These are phyloP conservation scores for Zymoseptoria brevis DNA, from an alignment of 2,329 filamentous ascomycete species.

Conservation along the genomic window DNA sequence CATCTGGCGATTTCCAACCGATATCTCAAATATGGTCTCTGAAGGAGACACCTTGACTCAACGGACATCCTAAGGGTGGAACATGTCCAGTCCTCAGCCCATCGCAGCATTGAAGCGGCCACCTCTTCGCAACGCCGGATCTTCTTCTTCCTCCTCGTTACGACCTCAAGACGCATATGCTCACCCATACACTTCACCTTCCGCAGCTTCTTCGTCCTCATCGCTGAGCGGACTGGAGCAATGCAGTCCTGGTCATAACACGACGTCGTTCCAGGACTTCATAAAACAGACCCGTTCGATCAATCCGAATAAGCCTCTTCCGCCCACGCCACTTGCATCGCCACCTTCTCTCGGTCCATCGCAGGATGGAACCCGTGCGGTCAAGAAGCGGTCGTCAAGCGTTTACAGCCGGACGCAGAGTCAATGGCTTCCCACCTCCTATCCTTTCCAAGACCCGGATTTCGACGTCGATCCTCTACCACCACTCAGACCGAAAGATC, in stretches of 20 bases:
- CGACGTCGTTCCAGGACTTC: conserved; percentile 26
- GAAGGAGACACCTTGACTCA: neutral
- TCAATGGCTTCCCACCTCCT: conserved; percentile 12
- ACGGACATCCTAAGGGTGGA: neutral
- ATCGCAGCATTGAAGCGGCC: conserved; percentile 10
- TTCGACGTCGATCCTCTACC: neutral
- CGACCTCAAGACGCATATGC: conserved; percentile 1
- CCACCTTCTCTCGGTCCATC: neutral
- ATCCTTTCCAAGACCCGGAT: neutral
- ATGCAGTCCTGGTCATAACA: conserved; percentile 11
- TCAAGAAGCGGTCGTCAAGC: conserved; percentile 25
- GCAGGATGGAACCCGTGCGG: neutral
- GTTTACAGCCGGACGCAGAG: conserved; percentile 29
- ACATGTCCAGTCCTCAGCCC: neutral
- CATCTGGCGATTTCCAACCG: neutral
- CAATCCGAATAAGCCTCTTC: conserved; percentile 26
- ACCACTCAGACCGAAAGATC: neutral
- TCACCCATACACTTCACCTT: conserved; percentile 5
- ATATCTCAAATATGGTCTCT: neutral
- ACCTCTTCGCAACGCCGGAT: conserved; percentile 6
- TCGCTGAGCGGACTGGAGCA: conserved; percentile 21
- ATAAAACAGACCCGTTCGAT: conserved; percentile 24
- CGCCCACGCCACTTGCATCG: conserved; percentile 19
- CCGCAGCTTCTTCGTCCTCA: conserved; percentile 13
- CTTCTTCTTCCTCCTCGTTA: conserved; percentile 6